Evolutionary conservation across 169 alveolate genomes (phyloP).

Genomic region (Plasmodium reichenowi): DNA sequence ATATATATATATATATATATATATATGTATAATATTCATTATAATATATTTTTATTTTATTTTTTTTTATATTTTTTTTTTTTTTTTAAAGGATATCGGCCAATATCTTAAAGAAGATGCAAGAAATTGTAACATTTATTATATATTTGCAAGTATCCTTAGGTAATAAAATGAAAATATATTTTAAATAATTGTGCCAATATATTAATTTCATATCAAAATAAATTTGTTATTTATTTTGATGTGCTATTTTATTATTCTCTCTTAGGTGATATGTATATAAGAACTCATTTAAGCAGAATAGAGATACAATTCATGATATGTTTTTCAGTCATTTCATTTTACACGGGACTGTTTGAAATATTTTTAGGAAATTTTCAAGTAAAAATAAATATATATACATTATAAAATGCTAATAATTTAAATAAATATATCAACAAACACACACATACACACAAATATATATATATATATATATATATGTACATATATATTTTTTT

Average conservation of each 20-base stretch:
- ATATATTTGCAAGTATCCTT: slow-evolving; percentile 70
- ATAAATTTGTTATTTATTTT: neutral
- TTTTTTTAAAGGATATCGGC: slow-evolving; percentile 49
- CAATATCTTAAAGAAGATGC: slow-evolving; percentile 60
- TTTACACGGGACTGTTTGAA: slow-evolving; percentile 73
- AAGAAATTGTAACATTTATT: slow-evolving; percentile 57
- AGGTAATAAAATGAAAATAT: slow-evolving; percentile 15
- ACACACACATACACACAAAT: neutral
- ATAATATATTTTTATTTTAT: no score
- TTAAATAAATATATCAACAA: neutral
- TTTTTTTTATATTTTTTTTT: slow-evolving; percentile 6
- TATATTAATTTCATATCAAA: neutral
- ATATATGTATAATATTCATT: no score
- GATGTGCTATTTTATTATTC: neutral
- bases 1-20: no score
- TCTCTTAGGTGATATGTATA: slow-evolving; percentile 55
- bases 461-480: neutral
- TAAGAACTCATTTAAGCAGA: slow-evolving; percentile 64
- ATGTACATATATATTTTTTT: neutral
- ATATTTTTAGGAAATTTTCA: slow-evolving; percentile 64
- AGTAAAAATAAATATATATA: slow-evolving; percentile 8
- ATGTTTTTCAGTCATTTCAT: slow-evolving; percentile 68
- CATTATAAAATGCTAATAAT: neutral
- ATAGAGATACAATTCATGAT: slow-evolving; percentile 71
- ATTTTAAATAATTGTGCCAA: neutral